phyloP scores from a whole-genome alignment of 2,329 filamentous ascomycete genomes.

The Colletotrichum chrysophilum region DNA sequence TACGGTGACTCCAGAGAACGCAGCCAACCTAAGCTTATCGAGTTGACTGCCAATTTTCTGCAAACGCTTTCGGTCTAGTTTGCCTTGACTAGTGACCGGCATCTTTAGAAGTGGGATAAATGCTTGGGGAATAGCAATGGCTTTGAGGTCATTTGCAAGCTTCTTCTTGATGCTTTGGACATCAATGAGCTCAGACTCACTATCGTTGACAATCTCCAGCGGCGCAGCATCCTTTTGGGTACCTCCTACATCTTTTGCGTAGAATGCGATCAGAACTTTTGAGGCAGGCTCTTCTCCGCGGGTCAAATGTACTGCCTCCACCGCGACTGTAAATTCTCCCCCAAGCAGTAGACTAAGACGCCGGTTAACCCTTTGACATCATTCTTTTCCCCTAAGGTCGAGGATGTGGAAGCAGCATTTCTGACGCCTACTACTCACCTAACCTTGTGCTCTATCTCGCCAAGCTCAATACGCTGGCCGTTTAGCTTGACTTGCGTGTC shows the following conservation, averaged over 20 bases:
- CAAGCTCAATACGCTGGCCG: constrained; percentile 26
- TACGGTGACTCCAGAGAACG: neutral
- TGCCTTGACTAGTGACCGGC: neutral
- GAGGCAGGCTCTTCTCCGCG: neutral
- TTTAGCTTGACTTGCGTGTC: constrained; percentile 28
- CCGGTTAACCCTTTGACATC: fast-evolving
- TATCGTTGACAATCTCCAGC: neutral
- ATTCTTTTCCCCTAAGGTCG: neutral
- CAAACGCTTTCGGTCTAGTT: neutral
- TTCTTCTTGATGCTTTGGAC: neutral
- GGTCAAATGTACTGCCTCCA: neutral
- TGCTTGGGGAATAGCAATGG: neutral
- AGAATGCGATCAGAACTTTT: neutral
- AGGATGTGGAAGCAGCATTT: neutral
- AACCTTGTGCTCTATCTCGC: constrained; percentile 22
- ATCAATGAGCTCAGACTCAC: neutral
- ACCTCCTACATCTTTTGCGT: neutral
- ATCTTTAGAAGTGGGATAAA: neutral
- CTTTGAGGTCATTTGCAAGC: neutral
- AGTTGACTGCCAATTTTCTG: neutral
- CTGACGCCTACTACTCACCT: neutral
- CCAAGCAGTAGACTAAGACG: neutral
- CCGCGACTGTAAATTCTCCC: neutral
- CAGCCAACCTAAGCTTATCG: neutral
- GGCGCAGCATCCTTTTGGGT: neutral